Evolutionary conservation across 2,329 filamentous ascomycete species (phyloP).

Genomic region (Pseudogymnoascus sp.): DNA sequence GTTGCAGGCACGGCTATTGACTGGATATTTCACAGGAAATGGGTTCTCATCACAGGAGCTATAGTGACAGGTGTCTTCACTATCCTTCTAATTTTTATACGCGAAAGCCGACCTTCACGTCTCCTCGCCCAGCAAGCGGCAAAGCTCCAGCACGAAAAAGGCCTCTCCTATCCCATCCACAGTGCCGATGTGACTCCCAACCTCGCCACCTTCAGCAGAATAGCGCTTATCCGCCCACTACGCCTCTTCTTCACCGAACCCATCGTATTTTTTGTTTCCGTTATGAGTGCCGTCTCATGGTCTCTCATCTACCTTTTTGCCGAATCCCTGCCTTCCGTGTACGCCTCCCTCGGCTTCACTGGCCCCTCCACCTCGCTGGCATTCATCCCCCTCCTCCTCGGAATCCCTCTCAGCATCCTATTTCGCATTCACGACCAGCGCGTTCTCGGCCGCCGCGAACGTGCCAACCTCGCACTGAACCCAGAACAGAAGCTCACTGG

Average conservation of each 20-base stretch:
- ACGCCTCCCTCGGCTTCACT: conserved; percentile 29
- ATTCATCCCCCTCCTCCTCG: conserved; percentile 34
- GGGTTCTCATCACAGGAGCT: conserved; percentile 37
- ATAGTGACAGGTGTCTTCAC: conserved; percentile 30
- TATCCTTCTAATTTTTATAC: conserved; percentile 30
- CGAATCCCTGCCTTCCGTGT: conserved; percentile 34
- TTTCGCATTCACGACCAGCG: conserved; percentile 35
- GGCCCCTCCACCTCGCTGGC: conserved; percentile 30
- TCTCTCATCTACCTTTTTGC: conserved; percentile 42
- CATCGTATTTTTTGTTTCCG: conserved; percentile 35
- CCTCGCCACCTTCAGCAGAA: conserved; percentile 29
- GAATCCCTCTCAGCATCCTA: conserved; percentile 34
- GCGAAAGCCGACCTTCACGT: conserved; percentile 37
- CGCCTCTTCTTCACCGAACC: conserved; percentile 38
- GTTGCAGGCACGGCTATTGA: neutral
- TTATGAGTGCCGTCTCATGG: conserved; percentile 36
- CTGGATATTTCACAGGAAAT: conserved; percentile 28
- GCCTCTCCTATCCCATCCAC: conserved; percentile 21
- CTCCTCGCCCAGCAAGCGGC: conserved; percentile 31
- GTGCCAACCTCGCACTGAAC: conserved; percentile 19
- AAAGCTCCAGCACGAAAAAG: conserved; percentile 23
- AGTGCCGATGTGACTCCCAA: conserved; percentile 34
- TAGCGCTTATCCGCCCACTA: conserved; percentile 34
- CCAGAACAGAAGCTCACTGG: conserved; percentile 41
- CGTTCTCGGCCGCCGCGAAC: conserved; percentile 22